Conservation (phyloP, 2,329 filamentous ascomycete genomes). For the Aspergillus caelatus region DNA sequence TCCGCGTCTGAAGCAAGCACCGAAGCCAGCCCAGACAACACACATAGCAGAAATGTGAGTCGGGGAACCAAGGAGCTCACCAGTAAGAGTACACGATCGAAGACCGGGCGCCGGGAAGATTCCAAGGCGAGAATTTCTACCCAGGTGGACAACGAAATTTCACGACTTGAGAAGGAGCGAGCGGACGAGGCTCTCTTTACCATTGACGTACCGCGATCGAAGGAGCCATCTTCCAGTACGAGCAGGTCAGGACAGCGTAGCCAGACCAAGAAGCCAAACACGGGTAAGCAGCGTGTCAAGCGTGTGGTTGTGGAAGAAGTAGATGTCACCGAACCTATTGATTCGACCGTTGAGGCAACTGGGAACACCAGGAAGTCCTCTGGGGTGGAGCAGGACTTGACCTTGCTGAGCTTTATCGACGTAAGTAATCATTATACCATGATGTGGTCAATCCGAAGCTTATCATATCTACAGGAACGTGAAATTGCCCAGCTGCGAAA, state of each 20-base stretch:
- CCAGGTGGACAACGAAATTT: conserved; percentile 41
- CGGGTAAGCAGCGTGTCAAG: conserved; percentile 44
- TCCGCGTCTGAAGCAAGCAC: conserved; percentile 28
- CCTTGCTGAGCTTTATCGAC: conserved; percentile 59
- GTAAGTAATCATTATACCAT: conserved; percentile 28
- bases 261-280: conserved; percentile 37
- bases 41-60: conserved; percentile 31
- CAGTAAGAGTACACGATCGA: conserved; percentile 32
- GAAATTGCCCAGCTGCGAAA: conserved; percentile 59
- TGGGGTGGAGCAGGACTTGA: conserved; percentile 45
- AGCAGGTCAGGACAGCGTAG: conserved; percentile 23
- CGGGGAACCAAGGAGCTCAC: conserved; percentile 34
- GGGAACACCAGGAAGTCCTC: conserved; percentile 32
- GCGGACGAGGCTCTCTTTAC: conserved; percentile 44
- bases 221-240: conserved; percentile 26
- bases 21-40: conserved; percentile 36
- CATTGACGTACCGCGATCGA: conserved; percentile 32
- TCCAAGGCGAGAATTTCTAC: conserved; percentile 34
- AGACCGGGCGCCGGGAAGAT: conserved; percentile 29
- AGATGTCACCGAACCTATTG: conserved; percentile 34
- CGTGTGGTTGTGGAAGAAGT: conserved; percentile 40
- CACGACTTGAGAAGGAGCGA: conserved; percentile 39
- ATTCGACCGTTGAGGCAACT: conserved; percentile 28
- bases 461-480: conserved; percentile 32
- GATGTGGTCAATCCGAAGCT: neutral